Base-by-base conservation (phyloP, 2,329 filamentous ascomycete genomes). In the Nectriaceae sp. region DNA sequence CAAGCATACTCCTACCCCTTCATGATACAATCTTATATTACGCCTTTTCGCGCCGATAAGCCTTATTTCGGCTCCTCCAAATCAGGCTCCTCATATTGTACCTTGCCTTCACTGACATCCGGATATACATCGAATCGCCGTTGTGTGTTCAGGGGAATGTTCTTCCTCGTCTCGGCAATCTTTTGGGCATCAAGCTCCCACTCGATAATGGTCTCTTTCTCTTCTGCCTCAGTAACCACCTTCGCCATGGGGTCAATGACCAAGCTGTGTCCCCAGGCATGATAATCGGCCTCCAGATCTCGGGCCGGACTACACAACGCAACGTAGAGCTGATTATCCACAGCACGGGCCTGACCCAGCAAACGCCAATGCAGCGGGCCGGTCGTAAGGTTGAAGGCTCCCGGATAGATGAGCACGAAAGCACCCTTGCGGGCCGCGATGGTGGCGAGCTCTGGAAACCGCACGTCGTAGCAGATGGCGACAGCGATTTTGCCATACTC, bases 381-480 rank as follows among this genome's bases (percentile, higher is more conserved):
- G 0, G 94, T 99, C 1, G 91, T 96, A 51, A 89, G 77, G 71
- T 97, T 99, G 78, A 99, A 99, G 1, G 94, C 94, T n/a, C 91
- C 94, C 0, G 94, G 94, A 70, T 97, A 97, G 16, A 97, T 68
- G 45, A 97, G 82, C 39, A 90, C 79, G 69, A 99, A 99, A 49
- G 85, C 88, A n/a, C 88, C 91, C 57, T 85, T 84, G 24, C 94
- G 80, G 18, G 93, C 90, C 0, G 93, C 93, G 47, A 97, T 87
- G 66, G 84, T 94, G 3, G 91, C 94, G 11, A 96, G 78, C 73
- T 97, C 94, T 0, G 94, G 93, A 75, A 99, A 99, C 35, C 94
- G 90, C 46, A 99, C 84, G 71, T 99, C 94, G 74, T 99, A 99
- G 80, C 94, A 99, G 66, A 99, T 97, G 24, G 89, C 92, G 4